These are phyloP conservation scores for Ceratobasidium sp. DNA, from an alignment of 1,284 basidiomycete genomes.

Conservation along the genomic window DNA sequence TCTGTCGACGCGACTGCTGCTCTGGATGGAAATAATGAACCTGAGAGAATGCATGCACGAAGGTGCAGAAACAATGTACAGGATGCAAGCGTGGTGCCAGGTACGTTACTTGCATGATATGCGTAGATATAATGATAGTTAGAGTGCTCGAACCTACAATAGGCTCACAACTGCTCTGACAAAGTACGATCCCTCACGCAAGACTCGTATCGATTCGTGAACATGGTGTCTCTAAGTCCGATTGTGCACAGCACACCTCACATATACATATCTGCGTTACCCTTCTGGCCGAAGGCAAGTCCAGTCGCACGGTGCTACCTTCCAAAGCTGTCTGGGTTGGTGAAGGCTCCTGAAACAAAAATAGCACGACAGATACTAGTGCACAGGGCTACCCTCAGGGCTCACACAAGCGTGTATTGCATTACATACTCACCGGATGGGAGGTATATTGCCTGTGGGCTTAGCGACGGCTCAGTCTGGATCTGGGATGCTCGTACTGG, in stretches of 20 bases:
- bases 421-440: neutral
- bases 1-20: neutral
- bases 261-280: constrained; percentile 13
- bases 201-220: constrained; percentile 7
- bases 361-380: neutral
- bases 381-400: neutral
- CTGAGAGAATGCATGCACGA: neutral
- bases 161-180: neutral
- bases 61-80: neutral
- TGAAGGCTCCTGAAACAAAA: neutral
- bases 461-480: neutral
- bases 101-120: neutral
- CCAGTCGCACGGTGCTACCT: constrained; percentile 5
- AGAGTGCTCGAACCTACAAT: neutral
- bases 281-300: constrained; percentile 9
- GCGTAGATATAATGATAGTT: neutral
- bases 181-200: neutral
- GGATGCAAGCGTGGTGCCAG: neutral
- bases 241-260: constrained; percentile 12
- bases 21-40: constrained; percentile 31
- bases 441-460: neutral
- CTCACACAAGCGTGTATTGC: neutral
- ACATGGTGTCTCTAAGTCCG: neutral
- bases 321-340: neutral
- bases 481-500: neutral